Evolutionary conservation across 2,329 filamentous ascomycete species (phyloP).

Genomic region (Eutypella sp.): DNA sequence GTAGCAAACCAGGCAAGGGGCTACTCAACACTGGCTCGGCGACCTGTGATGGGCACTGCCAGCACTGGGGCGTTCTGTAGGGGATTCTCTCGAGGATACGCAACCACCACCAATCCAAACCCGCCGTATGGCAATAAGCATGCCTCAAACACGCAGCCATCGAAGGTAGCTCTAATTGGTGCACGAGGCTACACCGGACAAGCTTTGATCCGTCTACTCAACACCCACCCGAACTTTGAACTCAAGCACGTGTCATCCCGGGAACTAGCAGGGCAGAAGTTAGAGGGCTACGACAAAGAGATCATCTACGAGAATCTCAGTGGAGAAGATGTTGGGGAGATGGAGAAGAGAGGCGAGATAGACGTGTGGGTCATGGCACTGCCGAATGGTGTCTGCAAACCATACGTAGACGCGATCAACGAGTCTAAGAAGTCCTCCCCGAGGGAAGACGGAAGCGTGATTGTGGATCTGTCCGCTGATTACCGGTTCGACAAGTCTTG

Average conservation of each 20-base stretch:
- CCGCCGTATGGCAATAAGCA: constrained; percentile 86
- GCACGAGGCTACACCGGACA: constrained; percentile 93
- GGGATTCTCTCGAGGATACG: constrained; percentile 43
- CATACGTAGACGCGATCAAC: constrained; percentile 85
- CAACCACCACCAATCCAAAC: constrained; percentile 76
- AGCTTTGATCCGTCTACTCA: constrained; percentile 80
- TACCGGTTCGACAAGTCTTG: constrained; percentile 82
- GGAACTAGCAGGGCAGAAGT: constrained; percentile 79
- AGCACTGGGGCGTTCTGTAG: constrained; percentile 19
- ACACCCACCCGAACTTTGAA: constrained; percentile 84
- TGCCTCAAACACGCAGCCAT: constrained; percentile 71
- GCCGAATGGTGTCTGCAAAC: constrained; percentile 90
- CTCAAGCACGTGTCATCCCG: constrained; percentile 89
- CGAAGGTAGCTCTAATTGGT: constrained; percentile 81
- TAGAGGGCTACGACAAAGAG: constrained; percentile 84
- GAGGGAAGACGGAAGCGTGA: constrained; percentile 58
- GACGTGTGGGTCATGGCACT: constrained; percentile 98
- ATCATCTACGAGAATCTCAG: constrained; percentile 89
- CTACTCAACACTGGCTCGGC: constrained; percentile 58
- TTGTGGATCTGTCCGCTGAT: constrained; percentile 94
- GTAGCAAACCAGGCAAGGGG: constrained; percentile 53
- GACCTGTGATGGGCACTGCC: constrained; percentile 25
- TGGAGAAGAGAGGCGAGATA: constrained; percentile 79
- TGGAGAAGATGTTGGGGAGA: constrained; percentile 77
- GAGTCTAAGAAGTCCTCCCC: constrained; percentile 53